Percentiles rank a stretch among this genome's conserved stretches.
Conservation (phyloP, 805 yeast species). For the Spathaspora sp. region DNA sequence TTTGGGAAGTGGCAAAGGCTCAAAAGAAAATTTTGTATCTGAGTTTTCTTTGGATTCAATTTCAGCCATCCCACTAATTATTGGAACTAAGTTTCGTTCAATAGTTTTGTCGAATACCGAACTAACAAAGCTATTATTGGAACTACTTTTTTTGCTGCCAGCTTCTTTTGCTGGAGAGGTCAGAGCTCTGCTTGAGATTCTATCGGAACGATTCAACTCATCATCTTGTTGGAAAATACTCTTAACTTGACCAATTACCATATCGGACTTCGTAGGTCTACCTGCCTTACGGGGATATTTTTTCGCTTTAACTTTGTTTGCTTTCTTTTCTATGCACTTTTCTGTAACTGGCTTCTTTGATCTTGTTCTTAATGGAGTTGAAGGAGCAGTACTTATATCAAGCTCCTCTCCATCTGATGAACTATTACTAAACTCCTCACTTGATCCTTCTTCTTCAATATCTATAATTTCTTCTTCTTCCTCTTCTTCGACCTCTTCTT, state of each 20-base stretch:
- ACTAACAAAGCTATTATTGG: constrained; percentile 1
- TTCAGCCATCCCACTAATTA: constrained; percentile 9
- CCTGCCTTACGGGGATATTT: constrained; percentile 11
- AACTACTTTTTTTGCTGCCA: not conserved
- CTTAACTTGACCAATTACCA: constrained; percentile 22
- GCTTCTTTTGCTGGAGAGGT: not conserved
- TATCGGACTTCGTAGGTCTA: constrained; percentile 24
- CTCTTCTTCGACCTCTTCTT: not conserved
- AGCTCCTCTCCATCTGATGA: constrained; percentile 3
- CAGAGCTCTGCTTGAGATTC: not conserved
- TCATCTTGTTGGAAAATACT: constrained; percentile 28
- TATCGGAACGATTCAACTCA: constrained; percentile 2
- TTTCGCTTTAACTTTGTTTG: not conserved
- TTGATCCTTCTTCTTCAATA: not conserved
- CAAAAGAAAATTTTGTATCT: constrained; percentile 6
- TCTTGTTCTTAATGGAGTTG: not conserved
- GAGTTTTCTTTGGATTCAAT: not conserved
- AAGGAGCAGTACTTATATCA: not conserved
- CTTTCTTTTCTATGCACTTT: not conserved
- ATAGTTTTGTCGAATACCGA: constrained; percentile 6
- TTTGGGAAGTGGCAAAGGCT: constrained; percentile 13
- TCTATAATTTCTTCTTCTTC: not conserved
- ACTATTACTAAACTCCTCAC: not conserved
- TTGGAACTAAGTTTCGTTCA: constrained; percentile 6
- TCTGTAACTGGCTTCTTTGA: constrained; percentile 9